phyloP scores from a whole-genome alignment of 257 asterid species.

The Dorcoceras hygrometricum region DNA sequence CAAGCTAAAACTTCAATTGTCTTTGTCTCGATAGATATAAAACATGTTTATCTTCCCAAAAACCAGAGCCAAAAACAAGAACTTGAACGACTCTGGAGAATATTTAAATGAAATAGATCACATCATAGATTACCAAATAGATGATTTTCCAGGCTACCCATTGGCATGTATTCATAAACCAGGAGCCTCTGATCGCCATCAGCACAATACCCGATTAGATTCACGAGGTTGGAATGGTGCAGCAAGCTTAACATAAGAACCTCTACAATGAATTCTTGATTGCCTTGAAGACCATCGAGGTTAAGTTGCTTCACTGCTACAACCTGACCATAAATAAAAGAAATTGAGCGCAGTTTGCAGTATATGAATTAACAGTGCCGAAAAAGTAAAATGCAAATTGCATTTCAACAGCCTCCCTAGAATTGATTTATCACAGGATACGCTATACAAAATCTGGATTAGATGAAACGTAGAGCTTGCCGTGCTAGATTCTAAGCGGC shows the following conservation, averaged over 20 bases:
- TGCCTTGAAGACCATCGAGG: conserved; percentile 86
- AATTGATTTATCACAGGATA: not conserved
- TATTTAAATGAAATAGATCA: not conserved
- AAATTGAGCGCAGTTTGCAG: not conserved
- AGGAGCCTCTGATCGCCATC: conserved; percentile 90
- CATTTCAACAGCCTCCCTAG: conserved; percentile 3
- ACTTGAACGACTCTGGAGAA: no score
- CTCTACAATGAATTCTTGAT: conserved; percentile 85
- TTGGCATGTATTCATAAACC: conserved; percentile 85
- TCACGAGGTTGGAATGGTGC: conserved; percentile 86
- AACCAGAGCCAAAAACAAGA: not conserved
- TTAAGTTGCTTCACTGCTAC: conserved; percentile 89
- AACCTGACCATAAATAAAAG: conserved; percentile 33
- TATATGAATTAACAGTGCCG: conserved; percentile 15
- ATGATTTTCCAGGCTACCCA: conserved; percentile 90
- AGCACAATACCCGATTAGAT: conserved; percentile 77
- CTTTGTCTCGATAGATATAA: not conserved
- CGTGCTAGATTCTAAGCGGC: conserved; percentile 60
- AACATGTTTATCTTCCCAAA: not conserved
- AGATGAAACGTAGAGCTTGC: conserved; percentile 30
- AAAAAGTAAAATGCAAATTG: conserved; percentile 5
- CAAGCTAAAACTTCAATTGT: not conserved
- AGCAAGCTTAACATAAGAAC: conserved; percentile 84
- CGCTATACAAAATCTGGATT: not conserved
- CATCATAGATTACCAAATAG: conserved; percentile 57